Base-by-base conservation (phyloP, 768 basidiomycete species). In the Hericium coralloides region DNA sequence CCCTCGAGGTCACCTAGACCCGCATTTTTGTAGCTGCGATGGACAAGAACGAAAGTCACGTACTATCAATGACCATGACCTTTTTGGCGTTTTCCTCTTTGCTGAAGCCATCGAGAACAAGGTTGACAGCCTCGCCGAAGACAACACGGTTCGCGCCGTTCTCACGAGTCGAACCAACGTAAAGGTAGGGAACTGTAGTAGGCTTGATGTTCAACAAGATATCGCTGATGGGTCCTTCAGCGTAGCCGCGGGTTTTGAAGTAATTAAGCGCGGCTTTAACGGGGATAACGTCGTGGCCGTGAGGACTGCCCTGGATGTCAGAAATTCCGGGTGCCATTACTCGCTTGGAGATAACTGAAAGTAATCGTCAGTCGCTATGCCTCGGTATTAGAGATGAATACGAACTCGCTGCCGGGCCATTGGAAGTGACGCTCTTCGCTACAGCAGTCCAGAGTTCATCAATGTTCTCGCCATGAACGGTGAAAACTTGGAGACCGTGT, bases 31-130 rank as follows among this genome's bases (percentile, higher is more conserved):
- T 49, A 25, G 60, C 36, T 49, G 41, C 4, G 14, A 57, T 26
- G 38, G 14, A 56, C 6, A 45, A 56, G 22, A 8, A 20, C n/a
- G 15, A 18, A 17, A 39, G 20, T 38, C 1, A 75, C 84, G 55
- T 60, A 84, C 87, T 88, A 66, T 93, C 92, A 59, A 94, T 91
- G 58, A 91, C 89, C 83, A 93, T 82, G 45, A 93, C 90, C 68
- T 84, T 90, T 69, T 77, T 77, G 10, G 80, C 79, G 1, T 85
- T 85, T 65, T 91, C 89, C 67, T 89, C 87, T 69, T 85, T 89
- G 64, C 76, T 76, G 50, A 90, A 72, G 36, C 74, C 78, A 64
- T 93, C 91, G 18, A 94, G 78, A 1, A 92, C 90, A 60, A 74
- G 56, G 66, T 84, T 87, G 52, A 92, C 90, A 10, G 92, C 88